Evolutionary conservation across 2,329 filamentous ascomycete species (phyloP), one percentile per base, ranked within the genome.

Genomic region (Fusarium gaditjirri): DNA sequence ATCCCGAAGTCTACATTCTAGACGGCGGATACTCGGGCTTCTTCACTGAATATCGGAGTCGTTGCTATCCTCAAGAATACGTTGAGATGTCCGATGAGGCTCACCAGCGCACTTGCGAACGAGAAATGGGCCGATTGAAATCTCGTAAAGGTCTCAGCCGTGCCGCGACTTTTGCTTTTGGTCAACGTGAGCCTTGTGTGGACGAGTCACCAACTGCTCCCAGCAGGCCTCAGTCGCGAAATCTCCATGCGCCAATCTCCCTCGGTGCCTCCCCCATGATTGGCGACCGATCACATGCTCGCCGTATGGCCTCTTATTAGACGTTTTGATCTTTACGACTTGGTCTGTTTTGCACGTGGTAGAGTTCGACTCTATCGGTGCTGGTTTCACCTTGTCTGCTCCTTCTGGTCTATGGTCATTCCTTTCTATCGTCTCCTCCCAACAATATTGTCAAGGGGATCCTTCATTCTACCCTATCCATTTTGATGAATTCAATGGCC

Each of bases 21-120:
- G 94, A 98, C 74, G 96, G 96, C 68, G 96, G 96, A 46, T 99
- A 99, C 85, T 97, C 94, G 81, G 91, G 91, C 33, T 99, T 99
- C 86, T 99, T 95, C 81, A 85, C 89, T 29, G 87, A 93, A 72
- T 91, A 97, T 81, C 91, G 91, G 57, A 84, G 88, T 50, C 91
- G 95, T 68, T 99, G 96, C 86, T 96, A 91, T 77, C 96, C 96
- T 27, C 95, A 97, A 78, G 94, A 95, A 79, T 99, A 99, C 79
- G 94, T 99, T 65, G 94, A 96, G 82, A 99, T 99, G 96, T 93
- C 91, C 73, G 94, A 93, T 73, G 93, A 95, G 80, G 94, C 95
- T 80, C 95, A 99, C 82, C 93, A 94, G 76, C 91, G 91, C 77
- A 96, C 95, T 46, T 98, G 96, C 81, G 96, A 99, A 85, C 93